These are phyloP conservation scores for Neurospora sp. DNA, from an alignment of 2,329 filamentous ascomycete species.

Conservation along the genomic window DNA sequence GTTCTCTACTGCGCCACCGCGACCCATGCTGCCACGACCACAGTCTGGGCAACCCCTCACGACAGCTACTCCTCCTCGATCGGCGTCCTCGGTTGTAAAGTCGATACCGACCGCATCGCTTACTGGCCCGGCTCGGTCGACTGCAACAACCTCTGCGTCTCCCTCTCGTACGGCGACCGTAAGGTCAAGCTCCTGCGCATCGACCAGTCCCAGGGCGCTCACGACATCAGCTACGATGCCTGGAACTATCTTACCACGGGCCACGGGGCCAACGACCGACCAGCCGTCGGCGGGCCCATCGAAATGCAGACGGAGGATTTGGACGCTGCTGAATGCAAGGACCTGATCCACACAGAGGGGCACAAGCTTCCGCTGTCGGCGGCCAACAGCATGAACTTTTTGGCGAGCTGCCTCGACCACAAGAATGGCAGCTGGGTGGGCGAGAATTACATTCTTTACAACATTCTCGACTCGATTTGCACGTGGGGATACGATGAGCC, in stretches of 20 bases:
- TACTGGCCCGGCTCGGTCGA: conserved; percentile 46
- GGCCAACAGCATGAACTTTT: conserved; percentile 47
- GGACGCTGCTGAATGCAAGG: conserved; percentile 36
- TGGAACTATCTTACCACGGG: conserved; percentile 50
- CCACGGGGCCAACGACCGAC: conserved; percentile 34
- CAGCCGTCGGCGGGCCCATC: conserved; percentile 39
- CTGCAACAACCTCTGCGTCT: conserved; percentile 49
- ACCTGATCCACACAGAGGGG: conserved; percentile 38
- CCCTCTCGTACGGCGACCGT: conserved; percentile 38
- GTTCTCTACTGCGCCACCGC: conserved; percentile 10
- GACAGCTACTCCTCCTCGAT: conserved; percentile 46
- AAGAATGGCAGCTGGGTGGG: conserved; percentile 37
- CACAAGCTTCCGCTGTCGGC: conserved; percentile 45
- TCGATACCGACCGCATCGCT: conserved; percentile 50
- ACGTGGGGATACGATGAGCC: conserved; percentile 40
- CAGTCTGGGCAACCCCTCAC: conserved; percentile 41
- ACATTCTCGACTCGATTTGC: conserved; percentile 43
- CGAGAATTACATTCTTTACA: conserved; percentile 42
- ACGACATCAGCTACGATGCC: conserved; percentile 51
- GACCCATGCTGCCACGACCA: conserved; percentile 15
- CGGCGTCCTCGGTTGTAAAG: conserved; percentile 50
- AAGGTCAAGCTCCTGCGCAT: conserved; percentile 48
- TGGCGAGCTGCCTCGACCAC: conserved; percentile 35
- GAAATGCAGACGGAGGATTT: conserved; percentile 41
- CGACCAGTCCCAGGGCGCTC: conserved; percentile 44